phyloP scores from a whole-genome alignment of 179 eudicot species.

The Silene coronaria region DNA sequence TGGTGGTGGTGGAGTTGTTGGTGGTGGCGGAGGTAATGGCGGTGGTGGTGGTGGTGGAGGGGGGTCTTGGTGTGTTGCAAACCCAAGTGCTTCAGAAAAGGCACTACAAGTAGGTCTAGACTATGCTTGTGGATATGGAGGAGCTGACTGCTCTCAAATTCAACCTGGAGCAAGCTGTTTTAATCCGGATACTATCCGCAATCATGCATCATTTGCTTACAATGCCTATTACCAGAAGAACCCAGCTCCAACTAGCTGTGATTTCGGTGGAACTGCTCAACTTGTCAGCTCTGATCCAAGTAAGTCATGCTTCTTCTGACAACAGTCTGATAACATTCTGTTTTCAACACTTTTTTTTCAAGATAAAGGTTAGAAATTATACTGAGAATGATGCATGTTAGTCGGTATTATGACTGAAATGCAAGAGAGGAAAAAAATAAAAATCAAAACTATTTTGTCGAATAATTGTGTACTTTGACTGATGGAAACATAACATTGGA shows the following conservation, averaged over 20 bases:
- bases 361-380: background rate
- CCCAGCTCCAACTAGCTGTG: conserved; percentile 85
- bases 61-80: conserved; percentile 92
- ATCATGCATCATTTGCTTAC: conserved; percentile 94
- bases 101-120: conserved; percentile 89
- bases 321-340: background rate
- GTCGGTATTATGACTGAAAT: background rate
- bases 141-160: conserved; percentile 82
- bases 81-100: conserved; percentile 58
- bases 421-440: no score
- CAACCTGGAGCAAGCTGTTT: conserved; percentile 70
- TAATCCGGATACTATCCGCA: conserved; percentile 55
- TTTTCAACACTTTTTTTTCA: background rate
- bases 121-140: conserved; percentile 97
- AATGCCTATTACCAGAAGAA: conserved; percentile 89
- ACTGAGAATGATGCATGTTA: background rate
- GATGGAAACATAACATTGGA: background rate
- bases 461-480: no score
- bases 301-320: conserved; percentile 32
- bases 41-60: conserved; percentile 30
- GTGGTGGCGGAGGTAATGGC: background rate
- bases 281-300: conserved; percentile 76
- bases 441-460: no score
- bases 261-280: conserved; percentile 83
- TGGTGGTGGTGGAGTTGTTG: conserved; percentile 27